Evolutionary conservation across 208 protist species (phyloP).

Genomic region (Sergeia podlipaevii): DNA sequence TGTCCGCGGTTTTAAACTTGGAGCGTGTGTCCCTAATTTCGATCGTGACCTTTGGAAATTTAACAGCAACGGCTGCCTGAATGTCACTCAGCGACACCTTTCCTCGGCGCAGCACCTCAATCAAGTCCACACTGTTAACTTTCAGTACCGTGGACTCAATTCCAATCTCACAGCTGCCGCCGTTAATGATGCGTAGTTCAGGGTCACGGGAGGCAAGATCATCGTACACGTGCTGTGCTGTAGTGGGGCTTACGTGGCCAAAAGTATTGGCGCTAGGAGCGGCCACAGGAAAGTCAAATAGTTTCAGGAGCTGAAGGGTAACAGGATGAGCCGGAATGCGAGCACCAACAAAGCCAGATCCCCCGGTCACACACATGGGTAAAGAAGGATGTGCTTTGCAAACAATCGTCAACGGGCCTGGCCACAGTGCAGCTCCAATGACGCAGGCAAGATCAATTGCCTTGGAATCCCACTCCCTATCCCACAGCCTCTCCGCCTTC

Average conservation of each 20-base stretch:
- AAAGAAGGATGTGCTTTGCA: conserved; percentile 50
- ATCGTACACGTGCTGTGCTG: conserved; percentile 83
- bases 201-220: conserved; percentile 84
- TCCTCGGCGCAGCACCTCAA: conserved; percentile 83
- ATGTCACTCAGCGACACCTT: conserved; percentile 68
- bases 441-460: conserved; percentile 47
- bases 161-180: conserved; percentile 81
- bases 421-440: conserved; percentile 81
- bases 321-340: conserved; percentile 77
- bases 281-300: conserved; percentile 77
- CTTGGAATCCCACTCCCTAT: conserved; percentile 29
- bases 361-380: conserved; percentile 78
- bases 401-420: conserved; percentile 93
- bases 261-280: conserved; percentile 93
- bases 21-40: conserved; percentile 66
- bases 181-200: conserved; percentile 82
- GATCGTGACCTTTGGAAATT: conserved; percentile 39
- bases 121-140: conserved; percentile 35
- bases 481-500: conserved; percentile 65
- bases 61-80: conserved; percentile 36
- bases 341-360: conserved; percentile 85
- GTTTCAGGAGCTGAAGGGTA: conserved; percentile 57
- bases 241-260: conserved; percentile 91
- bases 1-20: conserved; percentile 19
- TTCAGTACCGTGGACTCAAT: conserved; percentile 94